Percentiles rank a stretch among this genome's conserved stretches.
These are phyloP conservation scores for Zygoascus flipseniorum DNA, from an alignment of 805 yeast species.

Conservation along the genomic window DNA sequence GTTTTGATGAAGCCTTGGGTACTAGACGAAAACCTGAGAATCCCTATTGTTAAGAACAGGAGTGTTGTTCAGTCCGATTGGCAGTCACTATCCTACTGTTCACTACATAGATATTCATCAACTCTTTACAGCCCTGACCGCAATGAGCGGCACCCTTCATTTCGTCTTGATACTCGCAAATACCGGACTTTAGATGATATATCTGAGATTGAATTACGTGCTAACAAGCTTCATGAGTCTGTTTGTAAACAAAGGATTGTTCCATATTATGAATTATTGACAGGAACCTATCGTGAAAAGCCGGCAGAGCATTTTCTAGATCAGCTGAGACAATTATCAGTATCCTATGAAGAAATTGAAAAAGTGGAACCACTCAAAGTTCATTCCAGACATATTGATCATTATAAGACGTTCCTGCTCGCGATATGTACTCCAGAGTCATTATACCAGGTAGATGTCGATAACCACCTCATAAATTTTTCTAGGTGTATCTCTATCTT, in stretches of 20 bases:
- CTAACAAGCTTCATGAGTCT: background rate
- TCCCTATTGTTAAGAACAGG: background rate
- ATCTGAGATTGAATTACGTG: background rate
- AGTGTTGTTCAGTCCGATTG: background rate
- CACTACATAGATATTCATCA: background rate
- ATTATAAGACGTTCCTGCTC: background rate
- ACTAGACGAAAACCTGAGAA: background rate
- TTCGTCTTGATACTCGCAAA: background rate
- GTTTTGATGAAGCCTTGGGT: slow-evolving; percentile 7
- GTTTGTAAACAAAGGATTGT: background rate
- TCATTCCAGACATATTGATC: background rate
- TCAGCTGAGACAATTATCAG: background rate
- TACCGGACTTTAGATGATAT: background rate
- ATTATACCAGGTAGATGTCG: background rate
- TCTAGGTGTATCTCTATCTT: background rate
- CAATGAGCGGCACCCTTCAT: background rate
- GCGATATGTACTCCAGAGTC: background rate
- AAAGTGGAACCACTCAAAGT: background rate
- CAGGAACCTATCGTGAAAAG: background rate
- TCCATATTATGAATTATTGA: background rate
- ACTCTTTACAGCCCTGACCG: background rate
- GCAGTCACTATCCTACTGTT: background rate
- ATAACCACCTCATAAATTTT: background rate
- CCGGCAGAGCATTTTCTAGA: background rate
- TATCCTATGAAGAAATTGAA: background rate